Percentiles rank a stretch among this genome's conserved stretches.
These are phyloP conservation scores for Globisporangium canariense DNA, from an alignment of 352 stramenopile species.

Conservation along the genomic window DNA sequence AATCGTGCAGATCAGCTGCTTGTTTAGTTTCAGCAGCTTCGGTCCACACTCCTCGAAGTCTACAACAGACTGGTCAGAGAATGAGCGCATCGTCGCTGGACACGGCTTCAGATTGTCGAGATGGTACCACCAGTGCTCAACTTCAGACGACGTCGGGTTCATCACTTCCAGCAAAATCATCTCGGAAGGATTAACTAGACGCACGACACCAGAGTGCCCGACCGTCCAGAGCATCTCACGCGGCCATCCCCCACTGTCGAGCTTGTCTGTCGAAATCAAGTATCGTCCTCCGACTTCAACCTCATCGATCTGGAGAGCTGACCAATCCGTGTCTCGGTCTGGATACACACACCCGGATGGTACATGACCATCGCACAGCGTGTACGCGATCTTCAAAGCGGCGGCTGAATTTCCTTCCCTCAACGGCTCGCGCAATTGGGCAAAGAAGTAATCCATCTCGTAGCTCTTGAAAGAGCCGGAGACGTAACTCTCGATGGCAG, in stretches of 20 bases:
- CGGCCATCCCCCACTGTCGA: slow-evolving; percentile 38
- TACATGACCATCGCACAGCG: slow-evolving; percentile 73
- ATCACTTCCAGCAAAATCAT: slow-evolving; percentile 64
- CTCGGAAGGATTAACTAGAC: slow-evolving; percentile 42
- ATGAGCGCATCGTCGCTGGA: slow-evolving; percentile 12
- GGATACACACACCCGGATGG: slow-evolving; percentile 76
- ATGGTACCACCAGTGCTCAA: slow-evolving; percentile 74
- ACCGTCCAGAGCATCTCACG: slow-evolving; percentile 64
- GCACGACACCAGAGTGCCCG: slow-evolving; percentile 49
- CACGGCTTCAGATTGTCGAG: slow-evolving; percentile 44
- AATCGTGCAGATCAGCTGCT: slow-evolving; percentile 54
- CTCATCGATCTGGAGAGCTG: slow-evolving; percentile 71
- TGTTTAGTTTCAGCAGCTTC: slow-evolving; percentile 34
- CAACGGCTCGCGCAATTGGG: slow-evolving; percentile 69
- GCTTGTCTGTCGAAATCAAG: slow-evolving; percentile 33
- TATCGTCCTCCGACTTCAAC: slow-evolving; percentile 63
- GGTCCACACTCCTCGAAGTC: slow-evolving; percentile 35
- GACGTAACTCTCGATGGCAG: slow-evolving; percentile 78
- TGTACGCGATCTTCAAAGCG: slow-evolving; percentile 78
- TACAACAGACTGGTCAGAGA: slow-evolving; percentile 38
- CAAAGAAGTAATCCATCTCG: slow-evolving; percentile 88
- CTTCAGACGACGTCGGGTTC: slow-evolving; percentile 40
- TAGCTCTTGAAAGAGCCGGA: slow-evolving; percentile 83
- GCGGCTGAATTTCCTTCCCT: slow-evolving; percentile 71
- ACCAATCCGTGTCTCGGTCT: slow-evolving; percentile 78